These are phyloP conservation scores for Aquanectria penicillioides DNA, from an alignment of 2,329 filamentous ascomycete species.

Conservation along the genomic window DNA sequence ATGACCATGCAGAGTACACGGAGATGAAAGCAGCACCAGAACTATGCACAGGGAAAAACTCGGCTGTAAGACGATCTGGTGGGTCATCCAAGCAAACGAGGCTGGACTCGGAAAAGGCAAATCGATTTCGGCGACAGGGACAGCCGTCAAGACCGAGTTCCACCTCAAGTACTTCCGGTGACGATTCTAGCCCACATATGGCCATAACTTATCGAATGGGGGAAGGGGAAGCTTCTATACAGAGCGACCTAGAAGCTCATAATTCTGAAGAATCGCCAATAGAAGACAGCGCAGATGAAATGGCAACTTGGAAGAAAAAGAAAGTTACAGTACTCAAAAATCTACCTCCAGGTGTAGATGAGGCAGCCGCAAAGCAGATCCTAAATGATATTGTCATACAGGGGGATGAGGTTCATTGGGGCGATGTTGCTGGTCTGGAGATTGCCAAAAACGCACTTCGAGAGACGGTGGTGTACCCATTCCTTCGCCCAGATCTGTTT, in stretches of 20 bases:
- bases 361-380: conserved; percentile 86
- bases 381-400: conserved; percentile 95
- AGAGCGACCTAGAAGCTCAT: conserved; percentile 58
- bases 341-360: conserved; percentile 84
- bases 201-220: conserved; percentile 42
- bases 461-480: conserved; percentile 97
- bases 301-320: conserved; percentile 68
- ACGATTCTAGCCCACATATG: conserved; percentile 32
- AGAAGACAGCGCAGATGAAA: conserved; percentile 51
- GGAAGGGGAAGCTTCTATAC: conserved; percentile 45
- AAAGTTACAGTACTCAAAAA: conserved; percentile 76
- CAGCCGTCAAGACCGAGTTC: conserved; percentile 32
- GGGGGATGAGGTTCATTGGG: conserved; percentile 95
- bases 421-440: conserved; percentile 90
- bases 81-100: conserved; percentile 26
- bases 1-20: conserved; percentile 34
- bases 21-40: conserved; percentile 34
- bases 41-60: conserved; percentile 24
- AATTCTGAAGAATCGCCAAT: conserved; percentile 56
- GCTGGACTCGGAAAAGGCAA: conserved; percentile 26
- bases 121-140: conserved; percentile 34
- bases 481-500: conserved; percentile 93
- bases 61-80: conserved; percentile 26
- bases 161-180: conserved; percentile 41
- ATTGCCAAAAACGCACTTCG: conserved; percentile 91